Base-by-base conservation (phyloP, 192 early-diverging fungal species). In the Thoreauomyces humboldtii region DNA sequence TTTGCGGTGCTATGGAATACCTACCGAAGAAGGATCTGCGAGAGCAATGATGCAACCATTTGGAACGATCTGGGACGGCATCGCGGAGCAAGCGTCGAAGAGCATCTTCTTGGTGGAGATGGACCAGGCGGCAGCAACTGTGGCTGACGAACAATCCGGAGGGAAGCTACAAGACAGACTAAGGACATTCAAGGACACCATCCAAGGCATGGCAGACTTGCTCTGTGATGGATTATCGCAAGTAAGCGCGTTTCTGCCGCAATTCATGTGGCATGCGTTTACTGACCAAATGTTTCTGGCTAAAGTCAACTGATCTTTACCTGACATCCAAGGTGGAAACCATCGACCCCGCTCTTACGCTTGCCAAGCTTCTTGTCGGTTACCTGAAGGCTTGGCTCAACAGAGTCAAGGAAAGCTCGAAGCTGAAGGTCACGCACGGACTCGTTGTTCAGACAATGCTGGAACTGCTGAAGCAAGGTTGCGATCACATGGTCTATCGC, bases 271-370 rank as follows among this genome's bases (percentile, higher is more conserved):
- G n/a, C n/a, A 41, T 12, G 11, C 9, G 38, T 41, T 9, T 41
- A 17, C 38, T 50, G 47, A 24, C 25, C 22, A 9, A 50, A 9
- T 50, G 12, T 50, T 24, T 50, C 22, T 9, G 12, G 12, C 12
- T 7, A 28, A 37, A 73, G 66, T 69, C 72, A 5, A 50, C 63
- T 14, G 61, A 73, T 27, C 25, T 73, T 27, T 76, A 72, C 54
- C 37, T 59, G 27, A 22, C 44, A 4, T n/a, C 21, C 14, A 62
- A 61, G 25, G 32, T 70, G 4, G 36, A 15, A 2, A 56, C 46
- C 4, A 53, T 73, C 6, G 37, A 76, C 41, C 61, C 59, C 38
- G 41, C 67, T 21, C 65, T 72, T 21, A 41, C 14, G 22, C 70
- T 76, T 7, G 61, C 44, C 7, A 72, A 70, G 46, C 9, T 41